These are phyloP conservation scores for Colletotrichum sp. DNA, from an alignment of 2,329 filamentous ascomycete genomes.

Conservation along the genomic window DNA sequence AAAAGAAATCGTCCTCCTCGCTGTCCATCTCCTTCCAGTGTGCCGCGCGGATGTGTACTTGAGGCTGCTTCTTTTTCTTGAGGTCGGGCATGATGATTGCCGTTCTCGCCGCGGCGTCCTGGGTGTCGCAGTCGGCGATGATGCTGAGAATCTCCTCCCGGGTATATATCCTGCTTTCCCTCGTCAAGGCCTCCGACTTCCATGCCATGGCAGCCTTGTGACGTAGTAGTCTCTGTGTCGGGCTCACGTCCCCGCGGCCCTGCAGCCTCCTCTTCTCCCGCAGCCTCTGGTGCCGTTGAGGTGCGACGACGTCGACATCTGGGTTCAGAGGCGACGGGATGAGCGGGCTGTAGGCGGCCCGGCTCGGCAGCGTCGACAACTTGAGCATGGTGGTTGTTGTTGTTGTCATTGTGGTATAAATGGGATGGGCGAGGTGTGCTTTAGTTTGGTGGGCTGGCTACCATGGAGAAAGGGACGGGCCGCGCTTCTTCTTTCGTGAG, in stretches of 20 bases:
- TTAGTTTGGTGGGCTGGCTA: not conserved
- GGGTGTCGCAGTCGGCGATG: conserved; percentile 16
- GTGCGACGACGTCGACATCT: conserved; percentile 4
- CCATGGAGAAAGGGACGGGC: not conserved
- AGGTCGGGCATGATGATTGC: not conserved
- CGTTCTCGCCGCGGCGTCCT: conserved; percentile 8
- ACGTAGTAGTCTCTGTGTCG: conserved; percentile 44
- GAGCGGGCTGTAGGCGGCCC: conserved; percentile 27
- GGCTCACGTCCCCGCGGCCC: conserved; percentile 33
- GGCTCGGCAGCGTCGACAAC: conserved; percentile 15
- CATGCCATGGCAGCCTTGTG: conserved; percentile 47
- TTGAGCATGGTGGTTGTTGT: not conserved
- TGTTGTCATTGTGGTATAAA: not conserved
- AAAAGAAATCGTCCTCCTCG: conserved; percentile 20
- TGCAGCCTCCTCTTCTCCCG: conserved; percentile 21
- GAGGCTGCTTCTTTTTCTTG: conserved; percentile 2
- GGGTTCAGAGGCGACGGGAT: conserved; percentile 34
- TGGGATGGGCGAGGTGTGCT: not conserved
- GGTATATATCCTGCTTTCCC: conserved; percentile 15
- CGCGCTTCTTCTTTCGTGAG: not conserved
- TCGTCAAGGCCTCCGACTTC: conserved; percentile 29
- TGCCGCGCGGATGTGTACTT: conserved; percentile 12
- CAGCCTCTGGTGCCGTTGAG: conserved; percentile 20
- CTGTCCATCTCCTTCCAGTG: conserved; percentile 21
- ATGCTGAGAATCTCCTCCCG: conserved; percentile 18